Percentiles rank a stretch among this genome's conserved stretches.
Evolutionary conservation across 371 early-diverging fungal genomes (phyloP).

Genomic region (Apophysomyces elegans): DNA sequence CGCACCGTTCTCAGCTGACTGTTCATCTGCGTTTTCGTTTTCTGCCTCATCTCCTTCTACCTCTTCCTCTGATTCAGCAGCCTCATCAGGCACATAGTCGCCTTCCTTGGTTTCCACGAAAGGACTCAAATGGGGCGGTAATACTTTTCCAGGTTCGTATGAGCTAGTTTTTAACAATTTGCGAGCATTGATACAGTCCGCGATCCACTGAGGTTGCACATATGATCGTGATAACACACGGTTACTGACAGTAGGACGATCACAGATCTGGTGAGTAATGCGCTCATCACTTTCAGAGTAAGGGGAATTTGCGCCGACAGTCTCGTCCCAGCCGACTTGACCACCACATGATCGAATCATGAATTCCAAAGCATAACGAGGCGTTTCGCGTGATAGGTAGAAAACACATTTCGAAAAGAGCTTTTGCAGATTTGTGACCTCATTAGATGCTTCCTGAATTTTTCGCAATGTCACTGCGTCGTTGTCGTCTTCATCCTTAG

Average conservation of each 20-base stretch:
- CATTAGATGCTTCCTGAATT: conserved; percentile 61
- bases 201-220: conserved; percentile 98
- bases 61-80: conserved; percentile 52
- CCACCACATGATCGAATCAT: conserved; percentile 90
- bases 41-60: conserved; percentile 43
- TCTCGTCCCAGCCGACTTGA: conserved; percentile 87
- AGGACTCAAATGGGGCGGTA: conserved; percentile 96
- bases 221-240: conserved; percentile 77
- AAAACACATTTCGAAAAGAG: conserved; percentile 83
- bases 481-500: conserved; percentile 37
- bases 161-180: conserved; percentile 68
- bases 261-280: conserved; percentile 89
- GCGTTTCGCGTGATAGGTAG: conserved; percentile 94
- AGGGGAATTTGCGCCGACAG: conserved; percentile 82
- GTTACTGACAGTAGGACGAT: conserved; percentile 78
- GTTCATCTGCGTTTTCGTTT: conserved; percentile 37
- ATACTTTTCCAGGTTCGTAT: conserved; percentile 82
- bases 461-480: conserved; percentile 55
- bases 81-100: conserved; percentile 81
- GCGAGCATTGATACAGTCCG: conserved; percentile 90
- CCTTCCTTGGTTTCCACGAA: conserved; percentile 88
- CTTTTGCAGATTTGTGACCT: conserved; percentile 55
- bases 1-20: neutral
- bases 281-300: conserved; percentile 76
- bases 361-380: conserved; percentile 91